A percentile compares a stretch with the other conserved stretches of the same genome.
phyloP scores from a whole-genome alignment of 2,329 filamentous ascomycete species.

The Niveomyces coronatus region DNA sequence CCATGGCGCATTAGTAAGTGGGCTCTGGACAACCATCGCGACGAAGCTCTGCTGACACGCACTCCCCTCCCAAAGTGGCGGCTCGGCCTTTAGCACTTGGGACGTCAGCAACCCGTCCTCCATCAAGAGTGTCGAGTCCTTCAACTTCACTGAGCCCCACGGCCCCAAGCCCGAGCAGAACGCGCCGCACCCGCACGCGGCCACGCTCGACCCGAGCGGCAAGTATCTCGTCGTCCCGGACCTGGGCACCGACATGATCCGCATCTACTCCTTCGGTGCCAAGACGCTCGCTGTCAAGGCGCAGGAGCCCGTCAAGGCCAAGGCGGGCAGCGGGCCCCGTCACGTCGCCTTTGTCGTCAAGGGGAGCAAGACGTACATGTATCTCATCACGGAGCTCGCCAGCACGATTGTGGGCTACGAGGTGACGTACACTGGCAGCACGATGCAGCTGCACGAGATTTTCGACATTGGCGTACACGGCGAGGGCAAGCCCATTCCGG shows the following conservation, averaged over 20 bases:
- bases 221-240: constrained; percentile 55
- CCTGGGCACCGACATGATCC: constrained; percentile 53
- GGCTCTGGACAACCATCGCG: too few relatives aligned
- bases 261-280: constrained; percentile 37
- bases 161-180: constrained; percentile 39
- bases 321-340: constrained; percentile 51
- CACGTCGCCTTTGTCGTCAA: constrained; percentile 49
- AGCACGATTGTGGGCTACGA: constrained; percentile 47
- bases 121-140: constrained; percentile 26
- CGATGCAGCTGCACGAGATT: constrained; percentile 34
- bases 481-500: constrained; percentile 28
- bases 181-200: constrained; percentile 52
- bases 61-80: constrained; percentile 18
- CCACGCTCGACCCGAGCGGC: constrained; percentile 54
- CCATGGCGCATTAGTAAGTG: constrained; percentile 36
- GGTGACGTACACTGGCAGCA: constrained; percentile 37
- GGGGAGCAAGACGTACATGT: constrained; percentile 40
- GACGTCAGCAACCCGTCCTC: constrained; percentile 28
- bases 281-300: constrained; percentile 33
- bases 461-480: constrained; percentile 41
- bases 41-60: constrained; percentile 1
- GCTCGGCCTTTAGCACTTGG: constrained; percentile 34
- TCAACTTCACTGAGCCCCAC: constrained; percentile 29
- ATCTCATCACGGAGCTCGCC: constrained; percentile 50
- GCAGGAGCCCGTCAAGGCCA: constrained; percentile 29